Evolutionary conservation across 805 yeast species (phyloP).

Genomic region (Candida insectalens): DNA sequence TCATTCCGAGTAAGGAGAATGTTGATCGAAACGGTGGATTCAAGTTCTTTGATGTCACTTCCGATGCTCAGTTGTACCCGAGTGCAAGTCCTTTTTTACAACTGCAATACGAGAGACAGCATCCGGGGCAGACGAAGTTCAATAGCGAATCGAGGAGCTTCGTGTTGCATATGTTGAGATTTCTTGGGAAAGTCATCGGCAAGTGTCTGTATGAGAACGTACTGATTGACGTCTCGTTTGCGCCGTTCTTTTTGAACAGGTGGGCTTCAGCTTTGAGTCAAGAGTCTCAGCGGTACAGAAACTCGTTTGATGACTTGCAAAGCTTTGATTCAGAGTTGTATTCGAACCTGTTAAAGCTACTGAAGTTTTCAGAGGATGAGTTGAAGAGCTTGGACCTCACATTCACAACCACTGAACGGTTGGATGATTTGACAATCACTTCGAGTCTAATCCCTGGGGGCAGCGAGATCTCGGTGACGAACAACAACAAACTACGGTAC

Average conservation of each 20-base stretch:
- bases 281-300: slow-evolving; percentile 29
- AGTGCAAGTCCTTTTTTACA: slow-evolving; percentile 36
- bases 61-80: slow-evolving; percentile 63
- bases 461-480: slow-evolving; percentile 41
- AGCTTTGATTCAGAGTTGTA: slow-evolving; percentile 64
- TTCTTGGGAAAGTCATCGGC: slow-evolving; percentile 78
- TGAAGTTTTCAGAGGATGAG: slow-evolving; percentile 40
- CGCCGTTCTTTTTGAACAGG: slow-evolving; percentile 73
- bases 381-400: slow-evolving; percentile 50
- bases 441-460: slow-evolving; percentile 62
- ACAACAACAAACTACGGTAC: slow-evolving; percentile 57
- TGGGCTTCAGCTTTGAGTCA: slow-evolving; percentile 27
- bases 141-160: slow-evolving; percentile 15
- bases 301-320: slow-evolving; percentile 70
- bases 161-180: slow-evolving; percentile 31
- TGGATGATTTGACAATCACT: slow-evolving; percentile 26
- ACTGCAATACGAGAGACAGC: slow-evolving; percentile 15
- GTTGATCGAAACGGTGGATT: slow-evolving; percentile 14
- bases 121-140: slow-evolving; percentile 18
- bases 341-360: slow-evolving; percentile 50
- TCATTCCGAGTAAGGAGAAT: slow-evolving; percentile 29
- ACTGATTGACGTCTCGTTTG: slow-evolving; percentile 72
- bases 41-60: slow-evolving; percentile 32
- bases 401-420: slow-evolving; percentile 51
- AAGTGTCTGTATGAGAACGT: slow-evolving; percentile 82